Evolutionary conservation across 352 stramenopile genomes (phyloP).

Genomic region (Globisporangium radiosum): DNA sequence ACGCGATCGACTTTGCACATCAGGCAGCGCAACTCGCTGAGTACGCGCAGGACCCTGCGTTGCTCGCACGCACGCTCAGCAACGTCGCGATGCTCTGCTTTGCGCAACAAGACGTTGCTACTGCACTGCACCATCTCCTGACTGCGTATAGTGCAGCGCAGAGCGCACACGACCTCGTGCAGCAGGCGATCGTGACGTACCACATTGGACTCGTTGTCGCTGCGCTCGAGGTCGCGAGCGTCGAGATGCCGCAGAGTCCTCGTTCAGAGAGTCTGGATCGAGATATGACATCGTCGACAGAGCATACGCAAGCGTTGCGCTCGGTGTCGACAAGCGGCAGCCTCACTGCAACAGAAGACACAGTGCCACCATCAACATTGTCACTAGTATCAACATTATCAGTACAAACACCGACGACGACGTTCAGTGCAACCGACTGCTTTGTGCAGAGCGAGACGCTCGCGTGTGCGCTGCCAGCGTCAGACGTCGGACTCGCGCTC

Average conservation of each 20-base stretch:
- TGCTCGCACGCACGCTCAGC: slow-evolving; percentile 31
- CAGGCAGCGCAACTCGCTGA: slow-evolving; percentile 19
- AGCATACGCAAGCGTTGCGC: no score
- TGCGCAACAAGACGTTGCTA: slow-evolving; percentile 19
- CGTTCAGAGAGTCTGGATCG: slow-evolving; percentile 5
- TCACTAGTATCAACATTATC: not conserved
- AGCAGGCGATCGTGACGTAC: slow-evolving; percentile 34
- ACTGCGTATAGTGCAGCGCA: slow-evolving; percentile 25
- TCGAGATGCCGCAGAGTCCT: slow-evolving; percentile 4
- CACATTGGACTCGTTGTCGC: slow-evolving; percentile 33
- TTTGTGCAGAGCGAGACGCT: slow-evolving; percentile 1
- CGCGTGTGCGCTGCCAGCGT: slow-evolving; percentile 9
- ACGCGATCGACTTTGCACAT: slow-evolving; percentile 18
- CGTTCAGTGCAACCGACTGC: no score
- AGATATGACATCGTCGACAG: no score
- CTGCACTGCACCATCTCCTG: slow-evolving; percentile 28
- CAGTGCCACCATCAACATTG: not conserved
- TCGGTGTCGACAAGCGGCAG: no score
- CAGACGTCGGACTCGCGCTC: slow-evolving; percentile 18
- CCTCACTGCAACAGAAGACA: no score
- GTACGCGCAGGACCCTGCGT: slow-evolving; percentile 9
- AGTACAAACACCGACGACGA: no score
- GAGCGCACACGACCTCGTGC: slow-evolving; percentile 19
- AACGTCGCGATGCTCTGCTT: slow-evolving; percentile 31
- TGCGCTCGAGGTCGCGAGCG: slow-evolving; percentile 15